Evolutionary conservation across 768 basidiomycete species (phyloP).

Genomic region (Boletus insuetus): DNA sequence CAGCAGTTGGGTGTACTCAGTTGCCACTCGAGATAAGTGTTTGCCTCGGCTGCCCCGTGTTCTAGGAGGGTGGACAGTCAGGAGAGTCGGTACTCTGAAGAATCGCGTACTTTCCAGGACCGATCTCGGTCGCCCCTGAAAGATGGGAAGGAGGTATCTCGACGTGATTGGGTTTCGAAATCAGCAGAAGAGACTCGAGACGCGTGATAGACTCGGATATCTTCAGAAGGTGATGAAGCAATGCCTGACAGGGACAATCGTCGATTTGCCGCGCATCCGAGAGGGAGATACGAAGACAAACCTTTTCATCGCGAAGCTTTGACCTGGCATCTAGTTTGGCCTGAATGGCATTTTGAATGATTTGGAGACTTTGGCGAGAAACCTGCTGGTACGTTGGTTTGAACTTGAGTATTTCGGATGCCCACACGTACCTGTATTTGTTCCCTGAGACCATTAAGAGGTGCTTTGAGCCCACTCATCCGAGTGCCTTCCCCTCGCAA

Average conservation of each 20-base stretch:
- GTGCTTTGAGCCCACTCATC: slow-evolving; percentile 63
- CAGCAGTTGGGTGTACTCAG: slow-evolving; percentile 88
- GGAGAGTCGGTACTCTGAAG: background rate
- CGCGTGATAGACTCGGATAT: slow-evolving; percentile 90
- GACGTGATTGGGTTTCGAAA: slow-evolving; percentile 44
- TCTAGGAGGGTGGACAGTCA: slow-evolving; percentile 36
- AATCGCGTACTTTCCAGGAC: slow-evolving; percentile 36
- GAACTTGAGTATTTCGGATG: background rate
- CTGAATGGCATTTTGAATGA: slow-evolving; percentile 71
- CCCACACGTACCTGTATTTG: slow-evolving; percentile 62
- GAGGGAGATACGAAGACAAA: background rate
- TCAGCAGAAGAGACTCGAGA: slow-evolving; percentile 81
- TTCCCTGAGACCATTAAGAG: slow-evolving; percentile 58
- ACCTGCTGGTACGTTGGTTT: slow-evolving; percentile 32
- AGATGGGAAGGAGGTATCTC: slow-evolving; percentile 31
- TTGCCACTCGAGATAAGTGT: slow-evolving; percentile 79
- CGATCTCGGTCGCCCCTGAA: slow-evolving; percentile 24
- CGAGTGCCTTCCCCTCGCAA: slow-evolving; percentile 80
- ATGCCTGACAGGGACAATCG: slow-evolving; percentile 46
- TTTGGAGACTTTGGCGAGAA: slow-evolving; percentile 60
- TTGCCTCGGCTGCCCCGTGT: slow-evolving; percentile 66
- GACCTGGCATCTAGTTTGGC: slow-evolving; percentile 75
- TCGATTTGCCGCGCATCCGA: background rate
- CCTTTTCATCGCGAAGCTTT: slow-evolving; percentile 84
- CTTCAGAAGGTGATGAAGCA: slow-evolving; percentile 85